These are phyloP conservation scores for Phytophthora megakarya DNA, from an alignment of 352 stramenopile species.

Conservation along the genomic window DNA sequence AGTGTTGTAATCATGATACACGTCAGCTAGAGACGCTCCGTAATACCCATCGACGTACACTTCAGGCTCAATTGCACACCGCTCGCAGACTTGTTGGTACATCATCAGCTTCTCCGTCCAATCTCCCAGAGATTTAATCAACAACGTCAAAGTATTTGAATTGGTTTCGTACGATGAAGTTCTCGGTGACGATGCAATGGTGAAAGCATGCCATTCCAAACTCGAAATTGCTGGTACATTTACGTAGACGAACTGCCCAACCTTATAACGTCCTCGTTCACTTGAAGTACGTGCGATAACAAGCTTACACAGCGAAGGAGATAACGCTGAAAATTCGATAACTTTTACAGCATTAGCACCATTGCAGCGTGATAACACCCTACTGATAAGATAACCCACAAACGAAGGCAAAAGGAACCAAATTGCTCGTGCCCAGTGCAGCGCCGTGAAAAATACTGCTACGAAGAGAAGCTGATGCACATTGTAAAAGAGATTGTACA, in stretches of 20 bases:
- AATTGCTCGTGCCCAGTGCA: constrained; percentile 42
- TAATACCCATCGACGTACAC: constrained; percentile 64
- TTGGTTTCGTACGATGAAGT: constrained; percentile 1
- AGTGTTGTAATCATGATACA: constrained; percentile 40
- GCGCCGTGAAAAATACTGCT: constrained; percentile 38
- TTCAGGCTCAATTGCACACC: constrained; percentile 18
- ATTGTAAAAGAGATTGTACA: constrained; percentile 53
- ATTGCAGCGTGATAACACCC: constrained; percentile 40
- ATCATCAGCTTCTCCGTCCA: constrained; percentile 50
- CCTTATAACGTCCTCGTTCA: constrained; percentile 23
- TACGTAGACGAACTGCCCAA: constrained; percentile 52
- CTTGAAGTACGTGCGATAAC: constrained; percentile 19
- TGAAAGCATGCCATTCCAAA: constrained; percentile 57
- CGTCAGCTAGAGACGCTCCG: constrained; percentile 34
- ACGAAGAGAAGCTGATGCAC: constrained; percentile 51
- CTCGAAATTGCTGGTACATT: constrained; percentile 48
- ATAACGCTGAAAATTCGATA: constrained; percentile 31
- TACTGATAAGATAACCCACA: constrained; percentile 42
- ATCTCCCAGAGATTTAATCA: constrained; percentile 49
- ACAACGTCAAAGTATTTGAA: constrained; percentile 38
- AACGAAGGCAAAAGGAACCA: constrained; percentile 44
- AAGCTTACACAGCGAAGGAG: constrained; percentile 37
- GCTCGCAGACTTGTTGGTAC: constrained; percentile 32
- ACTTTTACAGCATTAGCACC: constrained; percentile 23
- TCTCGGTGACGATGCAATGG: constrained; percentile 47